Base-by-base conservation (phyloP, 768 basidiomycete species). In the Mycena olivaceomarginata region DNA sequence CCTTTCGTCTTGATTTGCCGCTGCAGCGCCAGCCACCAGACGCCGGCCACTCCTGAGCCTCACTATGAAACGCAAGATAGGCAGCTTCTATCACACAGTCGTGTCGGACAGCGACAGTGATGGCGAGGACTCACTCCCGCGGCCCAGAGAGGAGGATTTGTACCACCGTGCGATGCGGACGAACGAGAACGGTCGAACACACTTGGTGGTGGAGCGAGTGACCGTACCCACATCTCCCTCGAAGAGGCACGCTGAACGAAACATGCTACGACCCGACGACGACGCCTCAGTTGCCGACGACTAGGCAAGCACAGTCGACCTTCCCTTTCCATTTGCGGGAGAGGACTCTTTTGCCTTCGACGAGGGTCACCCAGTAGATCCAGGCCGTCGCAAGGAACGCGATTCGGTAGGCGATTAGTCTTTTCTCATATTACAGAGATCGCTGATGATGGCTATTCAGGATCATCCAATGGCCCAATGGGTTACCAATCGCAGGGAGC, bases 341-440 rank as follows among this genome's bases (percentile, higher is more conserved):
- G 62, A 64, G 13, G 62, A 64, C 5, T 64, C n/a, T 13, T 64
- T 64, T 10, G 62, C 20, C 5, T 64, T 64, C 11, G 62, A 64
- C 22, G 62, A 41, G 20, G 62, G 40, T 5, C 62, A 64, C 40
- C 62, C 62, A 8, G 40, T 64, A 4, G 62, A 64, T 5, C 11
- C 62, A 10, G 6, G 4, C 5, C 62, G 20, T 2, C 8, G 40
- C 20, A n/a, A 41, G 6, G 40, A 20, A 10, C 40, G 62, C 8
- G 41, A 41, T 18, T 64, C 62, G 5, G 60, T 63, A n/a, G 20
- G 60, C 5, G 6, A 31, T 31, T 31, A 31, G 31, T 31, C 31
- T 31, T 31, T 31, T 31, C 31, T 31, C 31, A 31, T 31, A 3
- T 31, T 31, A 31, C 31, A 31, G 2, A 31, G 31, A 31, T 31